These are phyloP conservation scores for Ophiosphaerella herpotricha DNA, from an alignment of 2,329 filamentous ascomycete genomes.

Conservation along the genomic window DNA sequence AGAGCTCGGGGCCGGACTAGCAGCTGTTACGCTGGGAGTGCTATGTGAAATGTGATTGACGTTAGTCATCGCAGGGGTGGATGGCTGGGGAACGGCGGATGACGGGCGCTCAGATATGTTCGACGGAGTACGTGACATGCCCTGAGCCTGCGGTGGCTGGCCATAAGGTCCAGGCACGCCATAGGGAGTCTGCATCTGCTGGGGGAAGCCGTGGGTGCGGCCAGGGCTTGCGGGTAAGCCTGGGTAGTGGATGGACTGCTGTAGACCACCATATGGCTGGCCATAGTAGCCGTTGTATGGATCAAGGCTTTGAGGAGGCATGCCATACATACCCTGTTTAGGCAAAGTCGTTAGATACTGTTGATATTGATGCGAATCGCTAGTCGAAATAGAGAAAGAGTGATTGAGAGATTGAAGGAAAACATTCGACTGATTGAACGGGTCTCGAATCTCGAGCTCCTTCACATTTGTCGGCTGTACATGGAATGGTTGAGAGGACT, in stretches of 20 bases:
- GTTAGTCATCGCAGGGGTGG: slow-evolving; percentile 55
- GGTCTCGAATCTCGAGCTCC: slow-evolving; percentile 22
- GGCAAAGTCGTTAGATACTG: slow-evolving; percentile 69
- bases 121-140: slow-evolving; percentile 68
- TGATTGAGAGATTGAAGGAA: slow-evolving; percentile 43
- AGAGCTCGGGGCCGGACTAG: slow-evolving; percentile 64
- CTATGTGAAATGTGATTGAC: slow-evolving; percentile 53
- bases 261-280: slow-evolving; percentile 53
- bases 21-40: slow-evolving; percentile 60
- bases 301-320: slow-evolving; percentile 54
- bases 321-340: slow-evolving; percentile 67
- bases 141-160: slow-evolving; percentile 62
- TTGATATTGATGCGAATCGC: slow-evolving; percentile 74
- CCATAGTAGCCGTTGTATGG: slow-evolving; percentile 52
- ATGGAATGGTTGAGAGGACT: slow-evolving; percentile 9
- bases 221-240: slow-evolving; percentile 53
- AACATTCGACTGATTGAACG: slow-evolving; percentile 24
- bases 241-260: slow-evolving; percentile 51
- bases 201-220: slow-evolving; percentile 53
- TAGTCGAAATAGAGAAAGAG: slow-evolving; percentile 71
- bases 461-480: slow-evolving; percentile 16
- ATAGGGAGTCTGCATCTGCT: slow-evolving; percentile 51
- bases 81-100: slow-evolving; percentile 65
- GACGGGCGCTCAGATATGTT: slow-evolving; percentile 61
- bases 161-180: slow-evolving; percentile 58